Conservation (phyloP, 2,329 filamentous ascomycete species). For the Westerdykella sp. region DNA sequence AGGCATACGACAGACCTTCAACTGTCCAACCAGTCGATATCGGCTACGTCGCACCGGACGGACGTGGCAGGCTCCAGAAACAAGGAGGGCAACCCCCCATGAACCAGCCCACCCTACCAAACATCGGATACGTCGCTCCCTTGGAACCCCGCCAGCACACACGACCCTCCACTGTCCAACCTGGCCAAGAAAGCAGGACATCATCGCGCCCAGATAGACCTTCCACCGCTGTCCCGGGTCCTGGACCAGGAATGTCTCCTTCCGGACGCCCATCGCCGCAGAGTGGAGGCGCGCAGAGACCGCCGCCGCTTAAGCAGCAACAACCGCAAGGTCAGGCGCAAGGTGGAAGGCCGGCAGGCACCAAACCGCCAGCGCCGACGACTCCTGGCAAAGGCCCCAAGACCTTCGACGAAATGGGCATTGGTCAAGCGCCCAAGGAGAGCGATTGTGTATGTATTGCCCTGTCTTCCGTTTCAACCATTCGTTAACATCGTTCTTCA, state of each 20-base stretch:
- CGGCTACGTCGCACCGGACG: conserved; percentile 41
- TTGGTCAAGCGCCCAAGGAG: conserved; percentile 76
- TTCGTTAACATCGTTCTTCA: conserved; percentile 3
- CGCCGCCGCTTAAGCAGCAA: neutral
- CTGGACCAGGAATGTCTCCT: conserved; percentile 20
- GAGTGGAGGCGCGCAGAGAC: neutral
- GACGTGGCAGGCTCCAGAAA: conserved; percentile 41
- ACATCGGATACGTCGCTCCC: conserved; percentile 35
- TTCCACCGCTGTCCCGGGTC: conserved; percentile 16
- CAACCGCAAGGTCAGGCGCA: conserved; percentile 7
- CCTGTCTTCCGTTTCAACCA: neutral
- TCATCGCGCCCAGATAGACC: conserved; percentile 22
- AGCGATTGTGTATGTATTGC: conserved; percentile 71
- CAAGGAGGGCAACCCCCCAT: conserved; percentile 22
- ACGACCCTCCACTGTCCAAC: conserved; percentile 30
- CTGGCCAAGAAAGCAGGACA: conserved; percentile 28
- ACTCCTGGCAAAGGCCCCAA: conserved; percentile 69
- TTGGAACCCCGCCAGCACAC: conserved; percentile 32
- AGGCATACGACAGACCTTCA: conserved; percentile 33
- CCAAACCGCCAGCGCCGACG: conserved; percentile 23
- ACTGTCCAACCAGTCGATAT: conserved; percentile 38
- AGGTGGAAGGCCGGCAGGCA: conserved; percentile 19
- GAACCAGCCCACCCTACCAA: conserved; percentile 29
- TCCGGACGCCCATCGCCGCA: conserved; percentile 24
- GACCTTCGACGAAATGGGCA: conserved; percentile 98